Conservation (phyloP, 2,329 filamentous ascomycete genomes). For the Tolypocladium sp. region DNA sequence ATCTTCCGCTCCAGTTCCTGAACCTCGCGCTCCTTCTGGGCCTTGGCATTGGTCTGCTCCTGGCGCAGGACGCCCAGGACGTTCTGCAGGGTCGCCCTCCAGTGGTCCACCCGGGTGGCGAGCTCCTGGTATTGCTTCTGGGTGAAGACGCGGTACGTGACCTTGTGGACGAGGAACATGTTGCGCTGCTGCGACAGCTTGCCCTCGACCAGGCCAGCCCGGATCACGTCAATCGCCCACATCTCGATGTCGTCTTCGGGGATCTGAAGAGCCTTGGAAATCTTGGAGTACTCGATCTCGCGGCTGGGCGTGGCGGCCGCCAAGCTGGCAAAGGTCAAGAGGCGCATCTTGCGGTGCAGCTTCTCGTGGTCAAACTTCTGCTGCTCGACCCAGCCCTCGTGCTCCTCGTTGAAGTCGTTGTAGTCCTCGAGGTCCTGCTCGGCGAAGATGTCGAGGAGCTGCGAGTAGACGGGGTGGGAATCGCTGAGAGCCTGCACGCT, state of each 20-base stretch:
- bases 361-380: slow-evolving; percentile 62
- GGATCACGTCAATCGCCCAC: slow-evolving; percentile 98
- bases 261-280: slow-evolving; percentile 78
- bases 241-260: slow-evolving; percentile 80
- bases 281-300: slow-evolving; percentile 79
- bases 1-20: slow-evolving; percentile 64
- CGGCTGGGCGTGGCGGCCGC: slow-evolving; percentile 76
- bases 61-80: slow-evolving; percentile 70
- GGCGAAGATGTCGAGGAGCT: slow-evolving; percentile 91
- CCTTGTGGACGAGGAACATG: slow-evolving; percentile 91
- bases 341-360: slow-evolving; percentile 89
- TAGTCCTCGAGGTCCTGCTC: slow-evolving; percentile 92
- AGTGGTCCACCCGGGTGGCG: slow-evolving; percentile 80
- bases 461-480: slow-evolving; percentile 75
- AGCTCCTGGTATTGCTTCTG: slow-evolving; percentile 98
- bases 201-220: slow-evolving; percentile 89
- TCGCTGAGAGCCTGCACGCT: slow-evolving; percentile 80
- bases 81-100: slow-evolving; percentile 71
- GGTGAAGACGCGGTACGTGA: slow-evolving; percentile 92
- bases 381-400: slow-evolving; percentile 74
- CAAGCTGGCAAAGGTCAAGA: slow-evolving; percentile 85
- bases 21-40: slow-evolving; percentile 68
- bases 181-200: slow-evolving; percentile 89
- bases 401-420: slow-evolving; percentile 89
- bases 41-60: slow-evolving; percentile 72